Evolutionary conservation across 371 early-diverging fungal genomes (phyloP), one percentile per base, ranked within the genome.

Genomic region (Lichtheimia hyalospora): DNA sequence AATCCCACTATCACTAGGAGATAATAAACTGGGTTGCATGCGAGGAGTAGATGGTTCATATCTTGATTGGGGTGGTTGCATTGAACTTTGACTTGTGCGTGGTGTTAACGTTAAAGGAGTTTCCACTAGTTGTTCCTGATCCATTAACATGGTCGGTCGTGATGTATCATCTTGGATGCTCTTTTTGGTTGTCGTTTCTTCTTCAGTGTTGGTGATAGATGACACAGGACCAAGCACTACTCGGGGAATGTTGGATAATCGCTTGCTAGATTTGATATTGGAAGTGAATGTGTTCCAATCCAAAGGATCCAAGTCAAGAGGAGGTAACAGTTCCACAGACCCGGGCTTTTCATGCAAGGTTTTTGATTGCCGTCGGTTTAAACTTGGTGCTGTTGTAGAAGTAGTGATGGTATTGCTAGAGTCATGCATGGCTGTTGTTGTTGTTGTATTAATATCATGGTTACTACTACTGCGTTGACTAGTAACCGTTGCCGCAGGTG

Each of bases 291-390:
- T 34, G 16, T 12, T 50, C 58, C 50, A 60, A 20, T 64, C 65
- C 54, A 56, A 50, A 15, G 60, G 60, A 14, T 44, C 15, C 28
- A 64, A 52, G 23, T 58, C 61, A 16, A 66, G 58, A 23, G 62
- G 66, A 25, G 62, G 66, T n/a, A 62, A 23, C 39, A 53, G 21
- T 18, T 53, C 53, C 40, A 52, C 39, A 28, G 34, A 18, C 14
- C 48, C 57, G 10, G 34, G 34, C 25, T 43, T 52, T 44, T 56
- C 57, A 24, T 56, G 40, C 43, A 57, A 44, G 50, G 57, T 44
- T 52, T 62, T 57, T n/a, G 53, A 53, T 21, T 53, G 28, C 16
- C 53, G n/a, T 20, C 53, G 34, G 21, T 34, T 34, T 2, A 34
- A 34, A 34, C 34, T 34, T 34, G 34, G 10, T 34, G 34, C 10